phyloP scores from a whole-genome alignment of 2,329 filamentous ascomycete genomes.

The Sclerotinia glacialis region DNA sequence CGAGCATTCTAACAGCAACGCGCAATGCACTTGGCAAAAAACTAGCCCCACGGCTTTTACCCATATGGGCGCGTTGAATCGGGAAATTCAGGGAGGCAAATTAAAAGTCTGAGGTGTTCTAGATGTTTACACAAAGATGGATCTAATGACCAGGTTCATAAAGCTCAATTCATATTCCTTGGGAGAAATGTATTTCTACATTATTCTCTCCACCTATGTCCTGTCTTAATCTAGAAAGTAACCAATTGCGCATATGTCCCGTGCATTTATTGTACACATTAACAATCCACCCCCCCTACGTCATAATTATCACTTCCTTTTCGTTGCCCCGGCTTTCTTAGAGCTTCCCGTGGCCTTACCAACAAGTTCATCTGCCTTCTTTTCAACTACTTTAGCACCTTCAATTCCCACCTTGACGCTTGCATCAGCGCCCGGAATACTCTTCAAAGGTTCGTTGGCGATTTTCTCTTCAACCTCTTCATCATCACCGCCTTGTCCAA shows the following conservation, averaged over 20 bases:
- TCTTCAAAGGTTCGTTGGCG: conserved; percentile 41
- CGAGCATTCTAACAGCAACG: background rate
- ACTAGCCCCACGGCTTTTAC: background rate
- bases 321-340: conserved; percentile 49
- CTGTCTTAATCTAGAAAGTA: background rate
- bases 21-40: background rate
- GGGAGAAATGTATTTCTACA: background rate
- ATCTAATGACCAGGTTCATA: background rate
- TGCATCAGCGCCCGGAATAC: conserved; percentile 28
- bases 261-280: background rate
- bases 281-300: background rate
- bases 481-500: conserved; percentile 96
- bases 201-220: background rate
- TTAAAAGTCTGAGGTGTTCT: background rate
- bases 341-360: conserved; percentile 48
- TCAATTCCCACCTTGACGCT: conserved; percentile 35
- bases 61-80: background rate
- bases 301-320: conserved; percentile 44
- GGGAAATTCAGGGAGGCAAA: background rate
- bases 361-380: conserved; percentile 26
- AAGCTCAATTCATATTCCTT: background rate
- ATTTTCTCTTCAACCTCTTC: conserved; percentile 58
- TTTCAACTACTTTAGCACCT: conserved; percentile 37
- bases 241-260: background rate
- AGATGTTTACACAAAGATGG: background rate